A percentile compares a stretch with the other conserved stretches of the same genome.
These are phyloP conservation scores for Pseudotulostoma volvatum DNA, from an alignment of 495 filamentous ascomycete species.

Conservation along the genomic window DNA sequence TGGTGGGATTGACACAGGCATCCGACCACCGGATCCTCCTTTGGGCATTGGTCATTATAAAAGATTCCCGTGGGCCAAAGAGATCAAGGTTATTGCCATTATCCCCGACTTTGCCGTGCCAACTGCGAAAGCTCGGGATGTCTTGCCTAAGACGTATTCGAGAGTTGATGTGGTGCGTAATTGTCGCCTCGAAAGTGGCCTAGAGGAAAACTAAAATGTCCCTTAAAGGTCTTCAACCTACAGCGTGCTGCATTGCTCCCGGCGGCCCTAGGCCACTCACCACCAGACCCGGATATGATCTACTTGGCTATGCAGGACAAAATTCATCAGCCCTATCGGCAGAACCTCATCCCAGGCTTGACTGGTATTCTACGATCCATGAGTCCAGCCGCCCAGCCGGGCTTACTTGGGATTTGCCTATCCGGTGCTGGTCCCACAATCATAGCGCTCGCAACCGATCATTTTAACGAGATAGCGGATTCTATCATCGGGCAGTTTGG, in stretches of 20 bases:
- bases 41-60: slow-evolving; percentile 80
- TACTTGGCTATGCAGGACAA: slow-evolving; percentile 96
- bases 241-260: slow-evolving; percentile 82
- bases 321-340: slow-evolving; percentile 86
- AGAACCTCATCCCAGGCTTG: slow-evolving; percentile 74
- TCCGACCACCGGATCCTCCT: slow-evolving; percentile 72
- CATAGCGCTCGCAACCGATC: slow-evolving; percentile 71
- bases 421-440: slow-evolving; percentile 92
- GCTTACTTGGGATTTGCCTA: slow-evolving; percentile 79
- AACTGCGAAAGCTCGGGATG: slow-evolving; percentile 71
- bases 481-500: slow-evolving; percentile 53
- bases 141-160: slow-evolving; percentile 60
- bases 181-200: neutral
- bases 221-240: slow-evolving; percentile 66
- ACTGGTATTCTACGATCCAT: slow-evolving; percentile 79
- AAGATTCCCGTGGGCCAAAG: slow-evolving; percentile 77
- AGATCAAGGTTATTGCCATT: slow-evolving; percentile 88
- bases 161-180: slow-evolving; percentile 57
- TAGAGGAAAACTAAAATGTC: slow-evolving; percentile 1
- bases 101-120: slow-evolving; percentile 89
- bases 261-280: slow-evolving; percentile 66
- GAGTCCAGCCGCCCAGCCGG: slow-evolving; percentile 67
- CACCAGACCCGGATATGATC: slow-evolving; percentile 84
- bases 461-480: slow-evolving; percentile 71
- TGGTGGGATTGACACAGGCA: slow-evolving; percentile 75